Evolutionary conservation across 129 eudicot species (phyloP).

Genomic region (Centaurea solstitialis): DNA sequence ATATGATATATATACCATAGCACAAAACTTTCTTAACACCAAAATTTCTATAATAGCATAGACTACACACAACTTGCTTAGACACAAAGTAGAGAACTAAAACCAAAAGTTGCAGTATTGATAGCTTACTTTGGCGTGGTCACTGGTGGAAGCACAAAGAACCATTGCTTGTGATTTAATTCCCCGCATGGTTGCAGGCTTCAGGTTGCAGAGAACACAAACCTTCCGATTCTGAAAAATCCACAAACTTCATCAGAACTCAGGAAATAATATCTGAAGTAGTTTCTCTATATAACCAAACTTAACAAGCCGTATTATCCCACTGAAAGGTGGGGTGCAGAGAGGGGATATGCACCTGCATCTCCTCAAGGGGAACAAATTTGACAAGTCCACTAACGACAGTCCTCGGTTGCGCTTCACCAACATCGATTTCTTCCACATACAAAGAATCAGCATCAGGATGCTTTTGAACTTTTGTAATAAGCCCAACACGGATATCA

Average conservation of each 20-base stretch:
- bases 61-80: too few species aligned
- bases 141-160: slow-evolving; percentile 82
- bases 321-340: neutral
- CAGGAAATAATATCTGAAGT: neutral
- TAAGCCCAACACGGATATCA: slow-evolving; percentile 79
- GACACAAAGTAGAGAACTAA: neutral
- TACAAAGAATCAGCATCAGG: slow-evolving; percentile 86
- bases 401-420: slow-evolving; percentile 70
- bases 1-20: too few species aligned
- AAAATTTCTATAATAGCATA: too few species aligned
- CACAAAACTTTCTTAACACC: too few species aligned
- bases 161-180: slow-evolving; percentile 98
- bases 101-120: neutral
- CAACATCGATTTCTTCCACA: slow-evolving; percentile 84
- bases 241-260: neutral
- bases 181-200: slow-evolving; percentile 97
- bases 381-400: slow-evolving; percentile 84
- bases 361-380: slow-evolving; percentile 63
- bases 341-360: slow-evolving; percentile 50
- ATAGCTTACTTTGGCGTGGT: slow-evolving; percentile 65
- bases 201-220: slow-evolving; percentile 94
- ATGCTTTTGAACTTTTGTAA: slow-evolving; percentile 71
- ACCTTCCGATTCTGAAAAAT: slow-evolving; percentile 80
- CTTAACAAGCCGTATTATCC: neutral
- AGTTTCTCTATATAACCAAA: neutral